Conservation (phyloP, 2,329 filamentous ascomycete species). For the Aspergillus ustus region DNA sequence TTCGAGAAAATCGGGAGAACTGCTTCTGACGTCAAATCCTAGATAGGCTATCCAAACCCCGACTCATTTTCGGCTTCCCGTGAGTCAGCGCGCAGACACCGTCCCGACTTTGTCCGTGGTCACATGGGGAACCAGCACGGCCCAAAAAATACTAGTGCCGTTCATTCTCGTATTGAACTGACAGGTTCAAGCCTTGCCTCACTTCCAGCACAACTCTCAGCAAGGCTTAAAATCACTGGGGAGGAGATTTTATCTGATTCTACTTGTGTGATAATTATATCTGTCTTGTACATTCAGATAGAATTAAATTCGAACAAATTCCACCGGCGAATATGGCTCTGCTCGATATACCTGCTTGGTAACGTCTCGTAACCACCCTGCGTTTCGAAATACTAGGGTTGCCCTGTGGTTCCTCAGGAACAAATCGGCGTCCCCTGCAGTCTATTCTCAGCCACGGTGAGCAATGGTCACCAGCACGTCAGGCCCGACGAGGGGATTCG, state of each 20-base stretch:
- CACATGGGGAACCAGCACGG: background rate
- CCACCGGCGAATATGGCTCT: background rate
- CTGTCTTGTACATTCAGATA: background rate
- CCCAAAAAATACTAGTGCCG: slow-evolving; percentile 18
- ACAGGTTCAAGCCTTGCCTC: slow-evolving; percentile 8
- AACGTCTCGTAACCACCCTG: background rate
- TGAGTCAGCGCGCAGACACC: slow-evolving; percentile 12
- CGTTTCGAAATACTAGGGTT: background rate
- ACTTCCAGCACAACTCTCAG: background rate
- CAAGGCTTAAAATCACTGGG: slow-evolving; percentile 35
- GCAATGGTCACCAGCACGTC: background rate
- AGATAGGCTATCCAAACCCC: slow-evolving; percentile 11
- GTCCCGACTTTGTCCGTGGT: slow-evolving; percentile 14
- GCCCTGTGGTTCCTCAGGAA: background rate
- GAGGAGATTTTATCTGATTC: slow-evolving; percentile 29
- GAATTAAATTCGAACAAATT: background rate
- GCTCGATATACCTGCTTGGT: background rate
- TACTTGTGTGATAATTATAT: slow-evolving; percentile 24
- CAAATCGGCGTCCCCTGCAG: background rate
- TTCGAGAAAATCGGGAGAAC: background rate
- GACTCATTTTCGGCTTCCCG: slow-evolving; percentile 15
- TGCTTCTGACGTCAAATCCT: slow-evolving; percentile 3
- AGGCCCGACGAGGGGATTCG: background rate
- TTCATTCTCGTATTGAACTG: slow-evolving; percentile 18
- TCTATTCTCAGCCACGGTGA: slow-evolving; percentile 3